Percentiles rank a stretch among this genome's conserved stretches.
Evolutionary conservation across 2,329 filamentous ascomycete genomes (phyloP).

Genomic region (Thermomyces lanuginosus): DNA sequence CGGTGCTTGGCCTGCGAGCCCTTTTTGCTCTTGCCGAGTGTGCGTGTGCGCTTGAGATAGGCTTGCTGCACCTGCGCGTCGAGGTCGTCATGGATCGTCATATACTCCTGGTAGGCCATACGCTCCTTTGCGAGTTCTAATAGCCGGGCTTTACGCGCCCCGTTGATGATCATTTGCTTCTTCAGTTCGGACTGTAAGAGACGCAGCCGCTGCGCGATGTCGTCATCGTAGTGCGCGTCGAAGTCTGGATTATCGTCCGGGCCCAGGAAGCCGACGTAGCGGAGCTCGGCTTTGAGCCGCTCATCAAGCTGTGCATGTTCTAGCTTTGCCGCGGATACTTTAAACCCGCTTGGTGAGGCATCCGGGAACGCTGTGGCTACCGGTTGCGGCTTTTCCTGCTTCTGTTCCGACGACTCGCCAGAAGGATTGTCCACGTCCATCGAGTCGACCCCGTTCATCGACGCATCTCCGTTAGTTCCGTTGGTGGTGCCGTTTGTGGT

Average conservation of each 20-base stretch:
- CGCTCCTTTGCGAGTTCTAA: slow-evolving; percentile 78
- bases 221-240: slow-evolving; percentile 81
- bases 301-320: slow-evolving; percentile 82
- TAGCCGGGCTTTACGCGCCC: slow-evolving; percentile 72
- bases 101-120: slow-evolving; percentile 93
- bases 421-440: slow-evolving; percentile 35
- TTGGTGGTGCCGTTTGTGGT: slow-evolving; percentile 42
- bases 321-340: slow-evolving; percentile 59
- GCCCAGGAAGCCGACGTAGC: slow-evolving; percentile 74
- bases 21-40: slow-evolving; percentile 86
- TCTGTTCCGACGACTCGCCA: slow-evolving; percentile 29
- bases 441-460: slow-evolving; percentile 34
- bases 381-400: slow-evolving; percentile 33
- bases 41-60: slow-evolving; percentile 88
- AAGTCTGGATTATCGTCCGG: slow-evolving; percentile 58
- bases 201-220: slow-evolving; percentile 77
- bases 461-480: slow-evolving; percentile 35
- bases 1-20: slow-evolving; percentile 46
- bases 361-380: slow-evolving; percentile 70
- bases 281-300: slow-evolving; percentile 76
- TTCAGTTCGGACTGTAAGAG: slow-evolving; percentile 69
- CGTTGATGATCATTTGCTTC: slow-evolving; percentile 72
- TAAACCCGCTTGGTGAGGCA: slow-evolving; percentile 59
- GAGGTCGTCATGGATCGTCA: slow-evolving; percentile 89
- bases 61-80: slow-evolving; percentile 89